Evolutionary conservation across 495 filamentous ascomycete genomes (phyloP).

Genomic region (Aspergillus sclerotioniger): DNA sequence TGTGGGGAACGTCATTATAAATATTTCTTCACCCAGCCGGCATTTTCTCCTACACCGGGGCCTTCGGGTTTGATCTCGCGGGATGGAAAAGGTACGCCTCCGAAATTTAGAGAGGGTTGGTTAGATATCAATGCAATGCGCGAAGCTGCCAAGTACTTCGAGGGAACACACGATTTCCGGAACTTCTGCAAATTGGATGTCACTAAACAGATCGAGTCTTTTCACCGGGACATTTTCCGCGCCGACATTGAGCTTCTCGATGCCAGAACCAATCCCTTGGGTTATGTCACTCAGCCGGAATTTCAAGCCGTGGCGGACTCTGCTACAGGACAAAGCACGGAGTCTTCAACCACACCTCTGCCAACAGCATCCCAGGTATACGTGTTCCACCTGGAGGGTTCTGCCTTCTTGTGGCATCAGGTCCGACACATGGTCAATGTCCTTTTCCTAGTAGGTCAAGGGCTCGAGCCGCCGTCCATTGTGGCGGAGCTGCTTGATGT

Average conservation of each 20-base stretch:
- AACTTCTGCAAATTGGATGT: constrained; percentile 95
- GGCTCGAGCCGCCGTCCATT: constrained; percentile 72
- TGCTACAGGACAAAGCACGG: constrained; percentile 17
- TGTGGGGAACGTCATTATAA: constrained; percentile 86
- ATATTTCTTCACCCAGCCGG: constrained; percentile 97
- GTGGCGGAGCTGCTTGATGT: constrained; percentile 72
- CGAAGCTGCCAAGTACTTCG: constrained; percentile 70
- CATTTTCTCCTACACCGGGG: constrained; percentile 61
- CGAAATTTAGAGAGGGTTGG: constrained; percentile 51
- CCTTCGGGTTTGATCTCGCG: constrained; percentile 32
- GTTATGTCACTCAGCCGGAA: constrained; percentile 32
- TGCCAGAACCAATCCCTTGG: constrained; percentile 43
- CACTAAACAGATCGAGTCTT: constrained; percentile 81
- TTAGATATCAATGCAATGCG: constrained; percentile 87
- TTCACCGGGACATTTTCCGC: constrained; percentile 70
- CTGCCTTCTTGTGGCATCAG: constrained; percentile 98
- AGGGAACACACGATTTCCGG: constrained; percentile 88
- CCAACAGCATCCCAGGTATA: constrained; percentile 63
- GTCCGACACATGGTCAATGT: constrained; percentile 88
- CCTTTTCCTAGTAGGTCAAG: constrained; percentile 88
- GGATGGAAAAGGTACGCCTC: constrained; percentile 18
- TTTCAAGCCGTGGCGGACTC: constrained; percentile 30
- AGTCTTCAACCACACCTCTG: constrained; percentile 16
- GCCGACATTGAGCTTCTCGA: constrained; percentile 70
- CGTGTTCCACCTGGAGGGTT: constrained; percentile 79